Evolutionary conservation across 768 basidiomycete species (phyloP), one percentile per base, ranked within the genome.

Genomic region (Artomyces pyxidatus): DNA sequence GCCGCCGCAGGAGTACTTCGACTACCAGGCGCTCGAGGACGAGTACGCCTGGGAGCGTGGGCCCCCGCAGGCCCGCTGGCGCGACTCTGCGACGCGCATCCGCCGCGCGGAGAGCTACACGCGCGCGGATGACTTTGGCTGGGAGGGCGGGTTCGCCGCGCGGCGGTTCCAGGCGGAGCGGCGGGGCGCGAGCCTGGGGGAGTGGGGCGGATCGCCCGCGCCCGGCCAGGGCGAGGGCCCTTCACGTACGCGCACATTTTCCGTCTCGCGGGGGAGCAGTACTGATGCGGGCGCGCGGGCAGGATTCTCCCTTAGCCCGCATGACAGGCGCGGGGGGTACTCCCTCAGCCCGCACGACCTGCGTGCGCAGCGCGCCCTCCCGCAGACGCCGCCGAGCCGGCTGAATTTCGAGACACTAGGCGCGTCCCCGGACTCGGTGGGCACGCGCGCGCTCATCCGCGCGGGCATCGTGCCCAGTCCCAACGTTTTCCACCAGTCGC

Each of bases 91-190:
- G 25, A 45, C 45, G 41, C 52, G 55, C 27, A 37, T 54, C 11
- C 48, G 47, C 10, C 53, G 55, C 14, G 53, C 56, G 35, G 55
- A 57, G 47, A 57, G 56, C 42, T 55, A 55, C 35, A 45, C 54
- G 19, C 56, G 56, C 37, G 53, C 48, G 4, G 56, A 55, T 6
- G 53, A 47, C 27, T 42, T 43, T 9, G 38, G 17, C 38, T 38
- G 37, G 49, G 37, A 12, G 12, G 45, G 25, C 9, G 38, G 45
- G 46, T 30, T 39, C 42, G 30, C 37, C 22, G 17, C 30, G 5
- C 9, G 32, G 10, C 52, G 42, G 30, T 10, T 16, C 23, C 21
- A 10, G 17, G 7, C 28, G n/a, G 29, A 16, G 25, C 11, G 32
- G 29, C 14, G 45, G 12, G 16, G 12, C 27, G 22, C 42, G 16